Evolutionary conservation across 1,284 basidiomycete species (phyloP), one percentile per base, ranked within the genome.

Genomic region (Sporisorium exsertum): DNA sequence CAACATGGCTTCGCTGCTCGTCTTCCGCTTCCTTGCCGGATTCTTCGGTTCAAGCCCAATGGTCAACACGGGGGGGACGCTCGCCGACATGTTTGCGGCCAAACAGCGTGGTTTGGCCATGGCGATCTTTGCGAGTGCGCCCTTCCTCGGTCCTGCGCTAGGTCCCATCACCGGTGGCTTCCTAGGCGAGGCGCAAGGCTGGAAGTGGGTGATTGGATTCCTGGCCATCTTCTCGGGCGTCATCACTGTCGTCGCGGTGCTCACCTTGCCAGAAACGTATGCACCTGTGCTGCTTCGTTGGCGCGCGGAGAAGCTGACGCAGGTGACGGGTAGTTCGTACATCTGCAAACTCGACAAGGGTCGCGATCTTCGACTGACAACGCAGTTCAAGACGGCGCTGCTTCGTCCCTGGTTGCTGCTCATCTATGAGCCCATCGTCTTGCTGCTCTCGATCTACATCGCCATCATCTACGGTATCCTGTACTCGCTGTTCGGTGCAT

Each of bases 171-270:
- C 77, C 54, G 81, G 84, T 24, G 81, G 84, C 8, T 86, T 84
- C 80, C 89, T 90, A 72, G 76, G 85, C 15, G 87, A 88, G 18
- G 79, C 86, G 0, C 87, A 87, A 5, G 86, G 80, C 37, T 93
- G 91, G 90, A 88, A 90, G 52, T 93, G 91, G 92, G 79, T 91
- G 12, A 93, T 91, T 86, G 94, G 91, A 91, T 87, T 92, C 50
- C 84, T 92, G 33, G 87, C 91, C 8, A 88, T 90, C 40, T 93
- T 94, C 77, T 86, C 88, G 24, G 89, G 87, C 20, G 72, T 87
- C 20, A 88, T 88, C 73, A 87, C 88, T 64, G 18, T 90, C 10
- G 55, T 89, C 24, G 89, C 92, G 62, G 59, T 92, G 37, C 88
- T 94, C 66, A 90, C 90, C 2, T 84, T 95, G 0, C 92, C 92